Evolutionary conservation across 768 basidiomycete genomes (phyloP), one percentile per base, ranked within the genome.

Genomic region (Antrodiella citrinella): DNA sequence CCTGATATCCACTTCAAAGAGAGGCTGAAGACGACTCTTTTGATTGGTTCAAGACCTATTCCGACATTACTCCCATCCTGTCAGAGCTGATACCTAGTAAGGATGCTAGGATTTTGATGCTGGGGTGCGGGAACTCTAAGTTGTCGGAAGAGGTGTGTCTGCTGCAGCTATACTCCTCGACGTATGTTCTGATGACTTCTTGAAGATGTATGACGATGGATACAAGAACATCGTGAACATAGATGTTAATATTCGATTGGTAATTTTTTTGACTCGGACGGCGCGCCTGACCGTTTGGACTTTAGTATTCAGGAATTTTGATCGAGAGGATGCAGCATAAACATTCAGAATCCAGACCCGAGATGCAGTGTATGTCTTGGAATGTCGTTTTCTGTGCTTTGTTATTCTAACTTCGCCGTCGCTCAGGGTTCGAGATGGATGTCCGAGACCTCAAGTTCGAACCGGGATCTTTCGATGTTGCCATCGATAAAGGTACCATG

Each of bases 401-500:
- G 19, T 3, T 38, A 10, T 19, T 24, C n/a, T n/a, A 15, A 12
- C 19, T 39, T 26, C 43, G 39, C 23, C 26, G 24, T 20, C 23
- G 35, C 42, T 45, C 55, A 91, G 88, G 90, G 90, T 72, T 77
- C 49, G 86, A 85, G 65, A 91, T 89, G 84, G 91, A 93, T 54
- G 79, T 92, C 38, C 76, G 91, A 10, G 63, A 77, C 12, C 67
- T 93, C 23, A 64, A 69, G 10, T 86, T 91, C 49, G 75, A 76
- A 3, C 65, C 75, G 44, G 69, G 67, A 3, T 72, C 74, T 0
- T 88, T 93, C 54, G 88, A 93, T 59, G 71, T 93, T 44, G 88
- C 80, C 0, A 83, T 93, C 45, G 91, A 93, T 66, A 93, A 93
- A 77, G 88, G 79, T 13, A 91, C 89, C 1, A 90, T 92, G 87